These are phyloP conservation scores for Ormosia semicastrata DNA, from an alignment of 306 rosid genomes.

Conservation along the genomic window DNA sequence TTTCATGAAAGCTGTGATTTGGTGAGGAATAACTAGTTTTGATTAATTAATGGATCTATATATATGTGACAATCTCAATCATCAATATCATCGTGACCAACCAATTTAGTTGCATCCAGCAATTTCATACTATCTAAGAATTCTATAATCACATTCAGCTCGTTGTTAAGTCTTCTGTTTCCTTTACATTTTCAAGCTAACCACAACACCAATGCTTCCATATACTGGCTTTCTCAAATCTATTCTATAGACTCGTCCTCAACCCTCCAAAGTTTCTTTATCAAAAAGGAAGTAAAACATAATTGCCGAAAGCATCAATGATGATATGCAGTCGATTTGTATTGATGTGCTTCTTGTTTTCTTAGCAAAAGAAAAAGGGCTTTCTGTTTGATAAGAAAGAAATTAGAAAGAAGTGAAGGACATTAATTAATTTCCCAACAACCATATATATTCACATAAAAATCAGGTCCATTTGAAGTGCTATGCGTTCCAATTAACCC, in stretches of 20 bases:
- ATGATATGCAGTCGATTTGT: conserved; percentile 27
- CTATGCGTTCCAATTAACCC: background rate
- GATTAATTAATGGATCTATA: background rate
- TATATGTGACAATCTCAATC: background rate
- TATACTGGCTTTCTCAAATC: conserved; percentile 22
- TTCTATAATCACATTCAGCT: conserved; percentile 39
- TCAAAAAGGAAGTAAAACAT: background rate
- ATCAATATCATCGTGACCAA: conserved; percentile 24
- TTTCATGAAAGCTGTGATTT: conserved; percentile 29
- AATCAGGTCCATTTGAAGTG: conserved; percentile 31
- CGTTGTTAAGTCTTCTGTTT: conserved; percentile 17
- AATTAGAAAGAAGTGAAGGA: conserved; percentile 5
- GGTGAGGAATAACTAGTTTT: conserved; percentile 29
- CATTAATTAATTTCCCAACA: conserved; percentile 11
- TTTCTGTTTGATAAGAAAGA: conserved; percentile 17
- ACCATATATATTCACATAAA: conserved; percentile 27
- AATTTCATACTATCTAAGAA: conserved; percentile 35
- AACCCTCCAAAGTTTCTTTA: background rate
- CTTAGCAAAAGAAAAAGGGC: conserved; percentile 27
- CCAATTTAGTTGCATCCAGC: conserved; percentile 40
- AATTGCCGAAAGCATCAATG: conserved; percentile 38
- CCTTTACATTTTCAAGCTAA: background rate
- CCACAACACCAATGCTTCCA: background rate
- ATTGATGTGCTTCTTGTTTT: conserved; percentile 22
- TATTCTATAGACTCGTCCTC: background rate